Percentiles rank a stretch among this genome's conserved stretches.
Conservation (phyloP, 345 rosid species). For the Gossypium bickii region DNA sequence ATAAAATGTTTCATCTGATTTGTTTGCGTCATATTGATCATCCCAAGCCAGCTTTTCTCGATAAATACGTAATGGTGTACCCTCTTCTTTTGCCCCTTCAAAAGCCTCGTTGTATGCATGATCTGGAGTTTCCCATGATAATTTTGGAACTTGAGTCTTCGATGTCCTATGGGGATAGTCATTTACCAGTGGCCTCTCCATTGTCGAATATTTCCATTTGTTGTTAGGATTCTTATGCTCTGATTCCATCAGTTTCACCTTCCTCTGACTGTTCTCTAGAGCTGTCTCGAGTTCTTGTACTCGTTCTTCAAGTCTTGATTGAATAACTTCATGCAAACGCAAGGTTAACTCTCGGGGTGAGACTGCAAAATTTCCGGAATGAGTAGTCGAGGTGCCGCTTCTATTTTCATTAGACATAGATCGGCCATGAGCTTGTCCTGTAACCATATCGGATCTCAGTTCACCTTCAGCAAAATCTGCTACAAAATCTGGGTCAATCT, state of each 20-base stretch:
- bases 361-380: slow-evolving; percentile 54
- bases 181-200: slow-evolving; percentile 28
- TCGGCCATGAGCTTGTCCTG: slow-evolving; percentile 26
- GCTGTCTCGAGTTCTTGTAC: slow-evolving; percentile 70
- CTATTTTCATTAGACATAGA: slow-evolving; percentile 46
- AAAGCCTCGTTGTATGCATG: slow-evolving; percentile 61
- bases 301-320: slow-evolving; percentile 57
- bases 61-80: slow-evolving; percentile 28
- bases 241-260: slow-evolving; percentile 51
- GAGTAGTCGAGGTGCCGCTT: slow-evolving; percentile 47
- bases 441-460: slow-evolving; percentile 35
- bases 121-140: slow-evolving; percentile 71
- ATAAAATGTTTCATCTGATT: background rate
- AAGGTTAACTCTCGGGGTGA: slow-evolving; percentile 74
- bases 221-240: slow-evolving; percentile 25
- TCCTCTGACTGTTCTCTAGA: slow-evolving; percentile 65
- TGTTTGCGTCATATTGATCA: slow-evolving; percentile 12
- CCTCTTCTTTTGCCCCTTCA: slow-evolving; percentile 65
- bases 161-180: slow-evolving; percentile 24
- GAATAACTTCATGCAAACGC: slow-evolving; percentile 66
- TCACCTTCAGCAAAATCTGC: slow-evolving; percentile 66
- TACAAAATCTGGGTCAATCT: slow-evolving; percentile 59
- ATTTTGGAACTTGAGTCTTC: slow-evolving; percentile 61
- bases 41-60: slow-evolving; percentile 27
- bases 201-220: slow-evolving; percentile 22